Conservation (phyloP, 495 filamentous ascomycete species). For the Penicillium canescens region DNA sequence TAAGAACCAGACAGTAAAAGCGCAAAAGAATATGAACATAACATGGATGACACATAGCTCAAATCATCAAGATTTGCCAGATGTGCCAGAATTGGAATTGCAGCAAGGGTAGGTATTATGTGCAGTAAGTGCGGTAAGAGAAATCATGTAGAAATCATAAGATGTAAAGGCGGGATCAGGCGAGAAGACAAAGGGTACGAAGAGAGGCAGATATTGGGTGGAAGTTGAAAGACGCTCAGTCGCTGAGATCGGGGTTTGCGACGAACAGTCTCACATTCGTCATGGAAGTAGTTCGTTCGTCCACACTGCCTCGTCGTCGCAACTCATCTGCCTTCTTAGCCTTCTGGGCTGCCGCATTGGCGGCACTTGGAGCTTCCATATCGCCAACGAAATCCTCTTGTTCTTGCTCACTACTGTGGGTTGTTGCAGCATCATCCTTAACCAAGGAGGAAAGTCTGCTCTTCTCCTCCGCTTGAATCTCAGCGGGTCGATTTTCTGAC, state of each 20-base stretch:
- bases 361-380: conserved; percentile 47
- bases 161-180: conserved; percentile 9
- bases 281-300: conserved; percentile 84
- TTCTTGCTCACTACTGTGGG: conserved; percentile 51
- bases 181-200: conserved; percentile 10
- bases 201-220: conserved; percentile 2
- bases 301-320: conserved; percentile 84
- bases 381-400: conserved; percentile 55
- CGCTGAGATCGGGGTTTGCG: conserved; percentile 85
- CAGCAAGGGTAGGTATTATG: conserved; percentile 25
- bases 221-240: conserved; percentile 38
- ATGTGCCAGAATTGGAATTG: conserved; percentile 9
- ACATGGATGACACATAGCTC: not conserved
- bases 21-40: conserved; percentile 18
- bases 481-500: conserved; percentile 53
- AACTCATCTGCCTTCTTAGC: conserved; percentile 74
- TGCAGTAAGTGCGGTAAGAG: conserved; percentile 19
- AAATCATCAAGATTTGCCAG: conserved; percentile 20
- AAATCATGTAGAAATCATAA: conserved; percentile 16
- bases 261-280: conserved; percentile 85
- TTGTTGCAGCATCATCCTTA: conserved; percentile 48
- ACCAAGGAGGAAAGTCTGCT: conserved; percentile 37
- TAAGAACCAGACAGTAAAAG: conserved; percentile 2
- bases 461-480: conserved; percentile 37
- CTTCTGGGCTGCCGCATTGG: conserved; percentile 56